A percentile compares a stretch with the other conserved stretches of the same genome.
Evolutionary conservation across 2,329 filamentous ascomycete species (phyloP).

Genomic region (Sordariomycetes sp.): DNA sequence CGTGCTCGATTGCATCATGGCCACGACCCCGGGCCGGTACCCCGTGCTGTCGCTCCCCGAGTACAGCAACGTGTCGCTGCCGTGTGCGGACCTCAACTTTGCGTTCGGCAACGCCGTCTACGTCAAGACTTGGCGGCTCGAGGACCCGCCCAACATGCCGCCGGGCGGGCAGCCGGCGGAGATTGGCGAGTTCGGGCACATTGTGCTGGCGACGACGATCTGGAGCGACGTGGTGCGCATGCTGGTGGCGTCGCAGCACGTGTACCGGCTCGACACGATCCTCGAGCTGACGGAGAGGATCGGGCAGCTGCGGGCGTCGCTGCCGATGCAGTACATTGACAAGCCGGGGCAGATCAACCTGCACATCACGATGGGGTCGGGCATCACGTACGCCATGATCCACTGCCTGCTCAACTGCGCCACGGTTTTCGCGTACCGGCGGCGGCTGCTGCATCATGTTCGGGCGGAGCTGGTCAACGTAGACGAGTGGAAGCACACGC

Average conservation of each 20-base stretch:
- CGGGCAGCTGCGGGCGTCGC: slow-evolving; percentile 35
- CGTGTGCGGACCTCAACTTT: slow-evolving; percentile 49
- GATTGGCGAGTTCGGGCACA: slow-evolving; percentile 48
- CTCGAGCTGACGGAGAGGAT: slow-evolving; percentile 37
- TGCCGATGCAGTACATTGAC: slow-evolving; percentile 47
- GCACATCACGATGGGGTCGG: slow-evolving; percentile 51
- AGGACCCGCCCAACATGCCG: slow-evolving; percentile 22
- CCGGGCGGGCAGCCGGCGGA: slow-evolving; percentile 28
- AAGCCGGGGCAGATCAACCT: slow-evolving; percentile 48
- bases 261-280: slow-evolving; percentile 41
- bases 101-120: slow-evolving; percentile 47
- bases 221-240: slow-evolving; percentile 50
- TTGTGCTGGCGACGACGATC: slow-evolving; percentile 44
- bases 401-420: slow-evolving; percentile 48
- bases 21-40: slow-evolving; percentile 46
- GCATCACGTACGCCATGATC: slow-evolving; percentile 49
- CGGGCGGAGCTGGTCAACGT: slow-evolving; percentile 35
- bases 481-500: slow-evolving; percentile 37
- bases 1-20: slow-evolving; percentile 48
- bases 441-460: slow-evolving; percentile 43
- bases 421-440: slow-evolving; percentile 46
- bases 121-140: slow-evolving; percentile 38
- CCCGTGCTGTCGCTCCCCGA: slow-evolving; percentile 41
- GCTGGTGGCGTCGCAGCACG: slow-evolving; percentile 38
- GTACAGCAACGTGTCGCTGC: slow-evolving; percentile 39